Evolutionary conservation across 2,329 filamentous ascomycete genomes (phyloP).

Genomic region (Polytolypa hystricis): DNA sequence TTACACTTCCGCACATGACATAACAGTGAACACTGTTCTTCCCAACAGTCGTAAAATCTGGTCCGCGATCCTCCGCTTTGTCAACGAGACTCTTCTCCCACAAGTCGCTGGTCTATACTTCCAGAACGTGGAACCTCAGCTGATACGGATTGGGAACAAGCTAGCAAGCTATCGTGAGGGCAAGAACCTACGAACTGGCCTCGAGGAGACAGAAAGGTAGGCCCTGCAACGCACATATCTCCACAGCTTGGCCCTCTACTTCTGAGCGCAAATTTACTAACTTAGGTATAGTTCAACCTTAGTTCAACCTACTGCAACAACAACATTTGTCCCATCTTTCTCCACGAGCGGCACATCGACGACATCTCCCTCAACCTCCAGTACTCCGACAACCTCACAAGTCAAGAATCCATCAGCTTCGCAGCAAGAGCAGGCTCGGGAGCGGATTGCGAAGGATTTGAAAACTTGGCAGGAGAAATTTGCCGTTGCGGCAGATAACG

Average conservation of each 20-base stretch:
- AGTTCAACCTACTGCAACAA: too few relatives aligned
- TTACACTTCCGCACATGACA: constrained; percentile 55
- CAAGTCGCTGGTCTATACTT: constrained; percentile 68
- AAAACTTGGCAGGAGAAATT: constrained; percentile 83
- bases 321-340: too few relatives aligned
- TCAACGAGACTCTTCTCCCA: constrained; percentile 70
- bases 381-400: constrained; percentile 14
- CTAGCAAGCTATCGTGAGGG: constrained; percentile 56
- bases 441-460: constrained; percentile 59
- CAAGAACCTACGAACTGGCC: constrained; percentile 49
- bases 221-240: neutral
- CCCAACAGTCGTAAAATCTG: constrained; percentile 63
- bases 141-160: constrained; percentile 82
- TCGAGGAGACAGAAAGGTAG: constrained; percentile 44
- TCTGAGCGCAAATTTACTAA: too few relatives aligned
- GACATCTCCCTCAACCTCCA: constrained; percentile 16
- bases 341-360: too few relatives aligned
- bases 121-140: constrained; percentile 89
- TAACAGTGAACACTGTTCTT: constrained; percentile 58
- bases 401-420: constrained; percentile 34
- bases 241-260: too few relatives aligned
- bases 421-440: constrained; percentile 36
- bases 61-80: constrained; percentile 57
- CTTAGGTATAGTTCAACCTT: too few relatives aligned
- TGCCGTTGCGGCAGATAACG: constrained; percentile 71